A percentile compares a stretch with the other conserved stretches of the same genome.
These are phyloP conservation scores for Begonia fuchsioides DNA, from an alignment of 306 rosid species.

Conservation along the genomic window DNA sequence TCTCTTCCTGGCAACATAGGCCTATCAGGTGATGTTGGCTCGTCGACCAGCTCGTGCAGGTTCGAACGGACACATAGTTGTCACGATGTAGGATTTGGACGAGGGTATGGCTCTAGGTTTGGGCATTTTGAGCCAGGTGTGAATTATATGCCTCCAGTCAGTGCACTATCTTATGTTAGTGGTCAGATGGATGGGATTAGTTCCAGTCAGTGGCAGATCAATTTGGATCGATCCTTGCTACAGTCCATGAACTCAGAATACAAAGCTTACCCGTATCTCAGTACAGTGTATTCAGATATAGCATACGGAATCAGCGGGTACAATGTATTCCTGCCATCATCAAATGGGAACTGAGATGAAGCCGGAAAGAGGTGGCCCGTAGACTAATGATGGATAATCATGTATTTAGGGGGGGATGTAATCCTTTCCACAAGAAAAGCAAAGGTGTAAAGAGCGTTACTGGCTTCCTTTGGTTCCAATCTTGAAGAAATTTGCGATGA, in stretches of 20 bases:
- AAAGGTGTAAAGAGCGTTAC: constrained; percentile 71
- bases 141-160: constrained; percentile 41
- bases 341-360: constrained; percentile 52
- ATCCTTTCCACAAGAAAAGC: constrained; percentile 55
- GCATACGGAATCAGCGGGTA: constrained; percentile 55
- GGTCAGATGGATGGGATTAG: constrained; percentile 70
- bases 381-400: constrained; percentile 53
- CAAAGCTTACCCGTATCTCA: constrained; percentile 46
- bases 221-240: constrained; percentile 38
- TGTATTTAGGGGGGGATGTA: constrained; percentile 61
- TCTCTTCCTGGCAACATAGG: constrained; percentile 60
- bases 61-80: constrained; percentile 73
- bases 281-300: constrained; percentile 59
- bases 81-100: constrained; percentile 50
- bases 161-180: constrained; percentile 32
- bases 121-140: constrained; percentile 38
- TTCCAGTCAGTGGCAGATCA: constrained; percentile 63
- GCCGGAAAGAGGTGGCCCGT: constrained; percentile 16
- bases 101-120: constrained; percentile 31
- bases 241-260: constrained; percentile 45
- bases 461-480: constrained; percentile 16
- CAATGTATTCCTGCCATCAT: constrained; percentile 69
- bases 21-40: constrained; percentile 35
- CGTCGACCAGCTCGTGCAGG: constrained; percentile 66
- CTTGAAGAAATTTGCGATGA: constrained; percentile 6